Base-by-base conservation (phyloP, 257 asterid genomes). In the Forsythia suspensa region DNA sequence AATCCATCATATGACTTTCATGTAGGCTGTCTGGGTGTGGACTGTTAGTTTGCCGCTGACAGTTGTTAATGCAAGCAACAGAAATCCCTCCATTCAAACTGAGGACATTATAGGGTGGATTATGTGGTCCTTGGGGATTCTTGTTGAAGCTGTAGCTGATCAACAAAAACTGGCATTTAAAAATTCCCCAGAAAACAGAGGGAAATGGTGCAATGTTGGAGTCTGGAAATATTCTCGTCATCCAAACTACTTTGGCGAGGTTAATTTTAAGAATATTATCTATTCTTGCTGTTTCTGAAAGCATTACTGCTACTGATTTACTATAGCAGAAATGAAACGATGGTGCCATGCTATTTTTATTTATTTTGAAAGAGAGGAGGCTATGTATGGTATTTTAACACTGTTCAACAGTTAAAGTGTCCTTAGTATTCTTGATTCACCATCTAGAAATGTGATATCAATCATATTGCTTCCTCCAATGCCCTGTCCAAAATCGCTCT, bases 221-320 rank as follows among this genome's bases (percentile, higher is more conserved):
- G 71, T 94, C 39, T 92, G 99, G 98, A 96, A 89, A 84, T 96
- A 86, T 75, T 94, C 99, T 71, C 98, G 99, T 75, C 99, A 96
- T 84, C 99, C 99, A 73, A 96, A 94, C 86, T 96, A 96, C 80
- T 94, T 90, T 77, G 99, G 98, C 80, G 98, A 94, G 97, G 99
- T 96, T 80, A 70, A 77, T 71, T 73, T 72, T 21, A 4, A n/a
- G 4, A 66, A 16, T 29, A 4, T 44, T 61, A 48, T 61, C 39
- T 11, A 18, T 24, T 11, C 69, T 74, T 46, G 29, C 18, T 24
- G 18, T 71, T 29, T 57, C 18, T 57, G 36, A 20, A n/a, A 57
- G 67, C 67, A 20, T 57, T 57, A 57, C 4, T 57, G 67, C 34
- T n/a, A 57, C 67, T 8, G 34, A 24, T n/a, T 29, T 73, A 21